Base-by-base conservation (phyloP, 2,329 filamentous ascomycete genomes). In the Sporothrix euskadiensis region DNA sequence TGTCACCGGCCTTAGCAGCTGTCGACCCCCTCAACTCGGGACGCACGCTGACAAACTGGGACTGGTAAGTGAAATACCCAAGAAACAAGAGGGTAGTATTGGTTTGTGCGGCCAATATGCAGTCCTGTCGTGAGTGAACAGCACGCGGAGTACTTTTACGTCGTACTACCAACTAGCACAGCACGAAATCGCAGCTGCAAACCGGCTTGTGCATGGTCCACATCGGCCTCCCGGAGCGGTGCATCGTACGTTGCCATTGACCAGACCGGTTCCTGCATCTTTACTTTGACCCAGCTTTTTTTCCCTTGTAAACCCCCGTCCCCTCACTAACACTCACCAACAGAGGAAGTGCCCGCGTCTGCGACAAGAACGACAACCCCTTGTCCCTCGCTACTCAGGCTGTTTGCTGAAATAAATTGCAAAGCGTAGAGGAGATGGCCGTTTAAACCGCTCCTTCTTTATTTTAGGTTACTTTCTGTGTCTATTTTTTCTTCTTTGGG, bases 181-280 rank as follows among this genome's bases (percentile, higher is more conserved):
- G 26, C n/a, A 14, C 12, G 19, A 4, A 49, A 16, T 22, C 7
- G 41, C 66, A 76, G 76, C 61, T 77, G 76, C 65, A 77, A 77
- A 52, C 76, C 76, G 12, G 76, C 76, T 8, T 77, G 76, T 65
- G 74, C 74, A n/a, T 77, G 76, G 76, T 65, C 52, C 4, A 70
- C 41, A n/a, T 73, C 49, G 32, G 73, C 76, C 14, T 57, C 49
- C 5, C 72, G 74, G 16, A 63, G 73, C n/a, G 68, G 63, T 19
- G 75, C 75, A 49, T 73, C 63, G 73, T 76, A 69, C 26, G 73
- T 70, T 30, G 8, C 39, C 57, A 6, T 30, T 14, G 44, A 19
- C 44, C 44, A 19, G 44, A 49, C 44, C 44, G 14, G 44, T 19
- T 19, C 61, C 14, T 9, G 3, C 16, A 47, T 49, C 19, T 7